Conservation (phyloP, 495 filamentous ascomycete species). For the Tuber calosporum region DNA sequence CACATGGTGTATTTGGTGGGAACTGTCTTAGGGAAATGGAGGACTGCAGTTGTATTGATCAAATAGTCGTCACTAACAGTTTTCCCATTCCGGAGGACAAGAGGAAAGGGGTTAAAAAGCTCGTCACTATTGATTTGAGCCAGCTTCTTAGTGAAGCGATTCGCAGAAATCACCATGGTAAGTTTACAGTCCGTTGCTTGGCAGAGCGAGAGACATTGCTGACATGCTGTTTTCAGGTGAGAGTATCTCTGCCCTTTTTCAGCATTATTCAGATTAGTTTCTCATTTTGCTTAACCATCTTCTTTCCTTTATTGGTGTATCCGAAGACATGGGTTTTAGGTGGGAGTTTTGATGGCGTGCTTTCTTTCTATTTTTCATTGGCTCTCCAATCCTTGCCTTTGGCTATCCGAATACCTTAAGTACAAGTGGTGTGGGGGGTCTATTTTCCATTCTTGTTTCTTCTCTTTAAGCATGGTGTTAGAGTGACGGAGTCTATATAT, state of each 20-base stretch:
- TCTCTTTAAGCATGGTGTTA: conserved; percentile 3
- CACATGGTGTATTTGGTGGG: conserved; percentile 85
- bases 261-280: conserved; percentile 56
- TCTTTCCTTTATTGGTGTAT: conserved; percentile 29
- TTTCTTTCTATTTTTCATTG: conserved; percentile 21
- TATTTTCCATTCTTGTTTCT: background rate
- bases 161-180: conserved; percentile 85
- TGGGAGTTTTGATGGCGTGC: conserved; percentile 27
- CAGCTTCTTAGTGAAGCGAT: conserved; percentile 86
- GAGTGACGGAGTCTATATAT: background rate
- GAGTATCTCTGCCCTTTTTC: conserved; percentile 79
- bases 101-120: conserved; percentile 64
- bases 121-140: conserved; percentile 81
- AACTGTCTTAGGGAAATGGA: conserved; percentile 87
- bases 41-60: conserved; percentile 81
- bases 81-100: conserved; percentile 77
- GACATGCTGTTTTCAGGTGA: conserved; percentile 45
- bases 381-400: conserved; percentile 17
- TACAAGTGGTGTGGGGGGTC: conserved; percentile 7
- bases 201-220: conserved; percentile 25
- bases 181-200: conserved; percentile 48
- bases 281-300: conserved; percentile 15
- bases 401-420: conserved; percentile 4
- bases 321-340: conserved; percentile 36
- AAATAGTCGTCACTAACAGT: conserved; percentile 92